phyloP scores from a whole-genome alignment of 140 eudicot species.

The Senecio squalidus region DNA sequence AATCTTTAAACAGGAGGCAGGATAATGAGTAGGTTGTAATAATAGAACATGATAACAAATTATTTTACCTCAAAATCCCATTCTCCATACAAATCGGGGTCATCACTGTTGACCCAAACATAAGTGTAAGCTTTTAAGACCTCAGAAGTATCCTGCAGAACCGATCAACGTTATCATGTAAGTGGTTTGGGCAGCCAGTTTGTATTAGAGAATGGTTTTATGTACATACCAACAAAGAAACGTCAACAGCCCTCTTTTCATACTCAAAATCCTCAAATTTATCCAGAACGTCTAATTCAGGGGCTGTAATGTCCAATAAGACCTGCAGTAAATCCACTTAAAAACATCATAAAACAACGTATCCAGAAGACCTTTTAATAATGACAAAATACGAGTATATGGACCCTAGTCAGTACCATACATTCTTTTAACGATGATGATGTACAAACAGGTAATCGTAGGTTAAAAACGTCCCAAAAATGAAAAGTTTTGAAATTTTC shows the following conservation, averaged over 20 bases:
- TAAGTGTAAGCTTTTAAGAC: slow-evolving; percentile 51
- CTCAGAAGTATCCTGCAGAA: slow-evolving; percentile 66
- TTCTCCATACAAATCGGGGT: slow-evolving; percentile 72
- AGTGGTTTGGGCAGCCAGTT: neutral
- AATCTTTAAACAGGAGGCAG: neutral
- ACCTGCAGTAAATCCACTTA: slow-evolving; percentile 42
- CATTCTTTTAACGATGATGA: neutral
- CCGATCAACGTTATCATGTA: neutral
- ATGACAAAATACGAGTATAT: neutral
- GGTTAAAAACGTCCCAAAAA: neutral
- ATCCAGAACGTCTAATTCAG: slow-evolving; percentile 72
- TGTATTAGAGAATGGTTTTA: slow-evolving; percentile 13
- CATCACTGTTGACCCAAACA: slow-evolving; percentile 69
- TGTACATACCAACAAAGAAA: slow-evolving; percentile 48
- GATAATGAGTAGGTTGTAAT: neutral
- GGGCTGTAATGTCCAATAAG: slow-evolving; percentile 55
- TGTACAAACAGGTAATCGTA: neutral
- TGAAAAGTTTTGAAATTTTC: neutral
- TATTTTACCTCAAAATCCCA: slow-evolving; percentile 87
- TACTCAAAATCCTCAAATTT: slow-evolving; percentile 84
- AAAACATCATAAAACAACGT: neutral
- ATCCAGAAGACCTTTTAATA: neutral
- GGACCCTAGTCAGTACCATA: neutral
- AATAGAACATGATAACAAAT: neutral
- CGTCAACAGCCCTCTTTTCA: slow-evolving; percentile 60